Evolutionary conservation across 75 land plant species (phyloP).

Genomic region (Selaginella moellendorffii): DNA sequence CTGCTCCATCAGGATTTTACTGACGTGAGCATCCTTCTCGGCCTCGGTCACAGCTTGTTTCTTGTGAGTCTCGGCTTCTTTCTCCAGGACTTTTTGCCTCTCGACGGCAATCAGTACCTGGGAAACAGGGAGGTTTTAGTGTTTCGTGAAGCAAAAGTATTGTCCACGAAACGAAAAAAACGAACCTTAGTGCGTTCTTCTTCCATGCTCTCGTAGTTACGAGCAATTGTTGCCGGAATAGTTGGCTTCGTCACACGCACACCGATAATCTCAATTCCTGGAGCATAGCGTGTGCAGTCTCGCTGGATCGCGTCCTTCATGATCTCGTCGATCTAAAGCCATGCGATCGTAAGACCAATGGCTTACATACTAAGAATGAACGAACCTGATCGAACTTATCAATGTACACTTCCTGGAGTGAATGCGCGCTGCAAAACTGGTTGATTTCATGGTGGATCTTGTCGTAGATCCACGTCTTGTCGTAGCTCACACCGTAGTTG

Average conservation of each 20-base stretch:
- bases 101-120: constrained; percentile 84
- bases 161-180: background rate
- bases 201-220: constrained; percentile 95
- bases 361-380: background rate
- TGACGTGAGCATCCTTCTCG: constrained; percentile 83
- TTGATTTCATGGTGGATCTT: constrained; percentile 98
- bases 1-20: constrained; percentile 84
- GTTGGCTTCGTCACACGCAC: constrained; percentile 97
- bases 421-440: constrained; percentile 87
- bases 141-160: background rate
- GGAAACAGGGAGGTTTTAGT: too few relatives aligned
- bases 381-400: constrained; percentile 92
- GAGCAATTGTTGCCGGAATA: constrained; percentile 64
- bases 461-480: constrained; percentile 97
- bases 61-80: constrained; percentile 88
- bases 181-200: constrained; percentile 91
- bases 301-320: constrained; percentile 94
- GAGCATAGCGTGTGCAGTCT: constrained; percentile 94
- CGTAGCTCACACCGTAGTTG: constrained; percentile 84
- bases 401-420: constrained; percentile 90
- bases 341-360: background rate
- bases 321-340: constrained; percentile 72
- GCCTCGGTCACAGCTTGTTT: constrained; percentile 88
- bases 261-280: constrained; percentile 87
- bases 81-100: constrained; percentile 83